Percentiles rank a stretch among this genome's conserved stretches.
These are phyloP conservation scores for Capsella bursapastoris DNA, from an alignment of 345 rosid species.

Conservation along the genomic window DNA sequence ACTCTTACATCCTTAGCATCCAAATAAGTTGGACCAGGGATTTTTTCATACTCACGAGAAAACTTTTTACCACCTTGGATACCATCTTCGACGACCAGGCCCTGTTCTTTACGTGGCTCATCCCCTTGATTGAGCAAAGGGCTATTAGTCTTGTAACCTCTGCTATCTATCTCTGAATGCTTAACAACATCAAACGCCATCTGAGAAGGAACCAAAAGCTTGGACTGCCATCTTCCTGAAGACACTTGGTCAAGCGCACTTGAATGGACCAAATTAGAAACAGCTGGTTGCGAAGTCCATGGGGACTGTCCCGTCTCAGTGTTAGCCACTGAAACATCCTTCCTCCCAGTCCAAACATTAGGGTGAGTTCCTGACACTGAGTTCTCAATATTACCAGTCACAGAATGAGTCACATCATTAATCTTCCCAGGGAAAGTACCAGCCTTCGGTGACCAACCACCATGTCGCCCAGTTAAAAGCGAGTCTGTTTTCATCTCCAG, in stretches of 20 bases:
- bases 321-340: constrained; percentile 49
- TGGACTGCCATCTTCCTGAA: constrained; percentile 81
- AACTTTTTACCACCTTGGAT: constrained; percentile 50
- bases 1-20: constrained; percentile 54
- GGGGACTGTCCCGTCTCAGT: constrained; percentile 54
- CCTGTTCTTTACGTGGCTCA: constrained; percentile 48
- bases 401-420: constrained; percentile 42
- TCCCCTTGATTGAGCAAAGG: constrained; percentile 37
- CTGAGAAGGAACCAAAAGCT: constrained; percentile 54
- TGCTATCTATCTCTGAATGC: constrained; percentile 51
- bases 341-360: constrained; percentile 68
- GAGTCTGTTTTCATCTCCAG: constrained; percentile 57
- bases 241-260: constrained; percentile 77
- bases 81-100: constrained; percentile 47
- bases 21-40: constrained; percentile 39
- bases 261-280: constrained; percentile 66
- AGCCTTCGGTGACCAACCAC: constrained; percentile 40
- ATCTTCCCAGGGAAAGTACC: constrained; percentile 53
- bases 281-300: constrained; percentile 55
- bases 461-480: constrained; percentile 45
- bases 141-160: constrained; percentile 46
- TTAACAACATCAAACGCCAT: constrained; percentile 49
- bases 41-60: constrained; percentile 49
- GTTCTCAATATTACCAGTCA: constrained; percentile 46
- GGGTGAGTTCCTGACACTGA: constrained; percentile 48